These are phyloP conservation scores for Fusarium chuoi DNA, from an alignment of 2,329 filamentous ascomycete genomes.

Conservation along the genomic window DNA sequence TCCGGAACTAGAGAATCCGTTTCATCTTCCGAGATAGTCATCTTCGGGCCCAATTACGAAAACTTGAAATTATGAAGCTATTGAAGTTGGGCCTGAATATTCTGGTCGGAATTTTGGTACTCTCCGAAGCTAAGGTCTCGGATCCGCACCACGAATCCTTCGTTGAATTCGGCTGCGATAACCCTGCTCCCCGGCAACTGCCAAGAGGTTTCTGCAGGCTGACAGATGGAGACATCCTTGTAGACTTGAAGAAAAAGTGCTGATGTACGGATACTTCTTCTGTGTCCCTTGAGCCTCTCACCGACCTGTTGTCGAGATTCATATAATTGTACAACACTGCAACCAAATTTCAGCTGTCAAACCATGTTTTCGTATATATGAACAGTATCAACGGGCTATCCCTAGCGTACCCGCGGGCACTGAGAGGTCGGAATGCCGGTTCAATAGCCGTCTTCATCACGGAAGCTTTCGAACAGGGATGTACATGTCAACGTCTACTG, in stretches of 20 bases:
- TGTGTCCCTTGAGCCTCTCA: not conserved
- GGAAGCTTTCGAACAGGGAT: not conserved
- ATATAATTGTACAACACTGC: too few relatives aligned
- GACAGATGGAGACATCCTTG: not conserved
- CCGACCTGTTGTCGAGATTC: not conserved
- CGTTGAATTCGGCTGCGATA: not conserved
- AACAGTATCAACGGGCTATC: not conserved
- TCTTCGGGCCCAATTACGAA: not conserved
- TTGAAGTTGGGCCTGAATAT: not conserved
- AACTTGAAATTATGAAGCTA: not conserved
- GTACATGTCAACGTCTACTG: not conserved
- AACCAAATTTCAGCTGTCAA: not conserved
- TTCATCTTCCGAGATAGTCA: not conserved
- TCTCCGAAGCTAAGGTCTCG: not conserved
- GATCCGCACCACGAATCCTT: not conserved
- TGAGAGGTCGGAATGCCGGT: not conserved
- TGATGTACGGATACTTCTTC: not conserved
- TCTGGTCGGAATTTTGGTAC: not conserved
- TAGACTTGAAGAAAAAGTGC: not conserved
- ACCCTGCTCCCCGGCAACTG: not conserved
- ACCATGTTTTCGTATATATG: not conserved
- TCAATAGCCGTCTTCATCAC: not conserved
- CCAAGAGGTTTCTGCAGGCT: not conserved
- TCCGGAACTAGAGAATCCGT: not conserved
- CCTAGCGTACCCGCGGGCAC: not conserved